Conservation (phyloP, 805 yeast genomes). For the Yueomyces sp. region DNA sequence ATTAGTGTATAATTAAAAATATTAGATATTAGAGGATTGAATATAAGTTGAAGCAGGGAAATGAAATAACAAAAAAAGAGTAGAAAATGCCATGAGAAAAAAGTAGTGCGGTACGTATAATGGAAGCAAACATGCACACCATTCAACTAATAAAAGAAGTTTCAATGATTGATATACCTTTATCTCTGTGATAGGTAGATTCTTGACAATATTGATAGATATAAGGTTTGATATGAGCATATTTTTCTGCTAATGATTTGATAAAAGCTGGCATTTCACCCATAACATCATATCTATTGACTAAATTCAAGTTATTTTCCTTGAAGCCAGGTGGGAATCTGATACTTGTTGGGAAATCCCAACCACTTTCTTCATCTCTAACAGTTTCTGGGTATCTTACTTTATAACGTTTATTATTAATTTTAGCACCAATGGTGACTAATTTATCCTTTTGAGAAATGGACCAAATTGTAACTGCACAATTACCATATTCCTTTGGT, state of each 20-base stretch:
- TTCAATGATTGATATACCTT: constrained; percentile 60
- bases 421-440: constrained; percentile 33
- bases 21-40: neutral
- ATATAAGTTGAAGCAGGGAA: neutral
- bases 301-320: constrained; percentile 40
- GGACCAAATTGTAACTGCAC: constrained; percentile 17
- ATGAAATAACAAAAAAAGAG: neutral
- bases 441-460: constrained; percentile 44
- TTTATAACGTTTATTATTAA: constrained; percentile 35
- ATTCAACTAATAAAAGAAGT: constrained; percentile 50
- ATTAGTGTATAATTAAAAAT: no score
- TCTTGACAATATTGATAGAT: constrained; percentile 70
- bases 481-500: constrained; percentile 52
- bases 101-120: neutral
- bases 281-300: constrained; percentile 81
- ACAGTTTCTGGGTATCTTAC: constrained; percentile 19
- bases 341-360: constrained; percentile 55
- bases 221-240: constrained; percentile 74
- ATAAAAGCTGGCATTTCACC: constrained; percentile 76
- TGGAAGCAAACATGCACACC: neutral
- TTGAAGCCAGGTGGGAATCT: constrained; percentile 22
- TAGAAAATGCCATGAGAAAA: neutral
- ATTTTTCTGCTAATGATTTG: constrained; percentile 63
- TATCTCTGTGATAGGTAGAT: constrained; percentile 38
- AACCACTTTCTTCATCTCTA: constrained; percentile 52